phyloP scores from a whole-genome alignment of 2,329 filamentous ascomycete genomes.

The Lecanicillium sp. region DNA sequence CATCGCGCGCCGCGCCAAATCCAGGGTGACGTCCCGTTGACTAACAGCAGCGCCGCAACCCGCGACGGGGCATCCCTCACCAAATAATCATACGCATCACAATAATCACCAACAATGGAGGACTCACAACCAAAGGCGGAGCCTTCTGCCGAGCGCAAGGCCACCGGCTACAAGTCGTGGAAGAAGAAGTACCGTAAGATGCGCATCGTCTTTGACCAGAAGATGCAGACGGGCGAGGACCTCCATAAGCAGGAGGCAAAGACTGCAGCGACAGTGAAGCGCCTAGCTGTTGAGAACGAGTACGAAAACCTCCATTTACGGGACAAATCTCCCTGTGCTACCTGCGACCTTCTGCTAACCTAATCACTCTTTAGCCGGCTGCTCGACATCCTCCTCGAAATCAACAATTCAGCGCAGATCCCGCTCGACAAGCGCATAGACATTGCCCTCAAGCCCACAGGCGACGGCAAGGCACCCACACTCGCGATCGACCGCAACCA shows the following conservation, averaged over 20 bases:
- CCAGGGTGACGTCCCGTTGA: background rate
- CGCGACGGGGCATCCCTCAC: background rate
- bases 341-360: slow-evolving; percentile 18
- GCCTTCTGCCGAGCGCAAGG: slow-evolving; percentile 29
- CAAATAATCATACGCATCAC: background rate
- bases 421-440: slow-evolving; percentile 69
- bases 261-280: slow-evolving; percentile 72
- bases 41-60: background rate
- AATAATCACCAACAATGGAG: slow-evolving; percentile 23
- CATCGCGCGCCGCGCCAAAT: slow-evolving; percentile 1
- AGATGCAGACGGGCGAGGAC: slow-evolving; percentile 74
- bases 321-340: slow-evolving; percentile 5
- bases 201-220: slow-evolving; percentile 69
- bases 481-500: slow-evolving; percentile 28
- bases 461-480: slow-evolving; percentile 31
- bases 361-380: slow-evolving; percentile 57
- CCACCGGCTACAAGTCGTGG: slow-evolving; percentile 58
- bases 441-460: slow-evolving; percentile 46
- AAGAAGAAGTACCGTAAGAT: slow-evolving; percentile 97
- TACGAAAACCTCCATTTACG: slow-evolving; percentile 37
- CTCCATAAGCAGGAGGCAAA: slow-evolving; percentile 77
- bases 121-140: slow-evolving; percentile 36
- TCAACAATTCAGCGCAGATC: slow-evolving; percentile 80
- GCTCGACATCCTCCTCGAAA: slow-evolving; percentile 79
- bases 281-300: slow-evolving; percentile 90